Percentiles rank a stretch among this genome's conserved stretches.
These are phyloP conservation scores for Fusarium lyarnte DNA, from an alignment of 2,329 filamentous ascomycete genomes.

Conservation along the genomic window DNA sequence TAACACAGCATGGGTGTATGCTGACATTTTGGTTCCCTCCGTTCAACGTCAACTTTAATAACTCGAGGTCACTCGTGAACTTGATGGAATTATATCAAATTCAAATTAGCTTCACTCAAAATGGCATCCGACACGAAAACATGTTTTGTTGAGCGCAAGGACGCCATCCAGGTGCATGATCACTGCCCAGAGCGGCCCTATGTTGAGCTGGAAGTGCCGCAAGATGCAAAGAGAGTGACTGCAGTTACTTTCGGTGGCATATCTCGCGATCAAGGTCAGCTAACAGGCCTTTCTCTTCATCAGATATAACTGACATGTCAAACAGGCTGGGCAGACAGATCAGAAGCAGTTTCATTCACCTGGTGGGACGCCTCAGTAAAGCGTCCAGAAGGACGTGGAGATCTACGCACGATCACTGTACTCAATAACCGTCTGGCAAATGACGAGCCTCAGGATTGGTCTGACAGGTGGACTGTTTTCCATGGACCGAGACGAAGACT, in stretches of 20 bases:
- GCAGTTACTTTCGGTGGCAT: conserved; percentile 15
- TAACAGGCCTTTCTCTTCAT: fast-evolving
- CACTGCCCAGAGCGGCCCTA: conserved; percentile 27
- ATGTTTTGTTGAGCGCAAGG: conserved; percentile 7
- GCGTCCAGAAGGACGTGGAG: conserved; percentile 23
- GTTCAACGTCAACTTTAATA: not conserved
- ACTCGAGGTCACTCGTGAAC: not conserved
- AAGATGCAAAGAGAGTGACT: conserved; percentile 14
- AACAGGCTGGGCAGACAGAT: conserved; percentile 27
- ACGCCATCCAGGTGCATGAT: conserved; percentile 23
- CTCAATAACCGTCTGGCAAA: conserved; percentile 21
- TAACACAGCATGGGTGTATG: not conserved
- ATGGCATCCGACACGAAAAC: conserved; percentile 9
- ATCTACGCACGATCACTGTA: conserved; percentile 17
- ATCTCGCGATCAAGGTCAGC: conserved; percentile 26
- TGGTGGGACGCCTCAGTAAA: conserved; percentile 33
- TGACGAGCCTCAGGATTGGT: not conserved
- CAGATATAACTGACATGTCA: fast-evolving
- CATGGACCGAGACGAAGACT: conserved; percentile 6
- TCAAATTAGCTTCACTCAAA: fast-evolving
- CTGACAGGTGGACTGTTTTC: not conserved
- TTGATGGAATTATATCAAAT: no score
- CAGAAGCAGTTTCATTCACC: conserved; percentile 13
- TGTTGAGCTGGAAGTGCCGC: conserved; percentile 18
- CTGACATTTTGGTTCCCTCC: not conserved